phyloP scores from a whole-genome alignment of 1,284 basidiomycete species.

The Leccinum griseonigrum region DNA sequence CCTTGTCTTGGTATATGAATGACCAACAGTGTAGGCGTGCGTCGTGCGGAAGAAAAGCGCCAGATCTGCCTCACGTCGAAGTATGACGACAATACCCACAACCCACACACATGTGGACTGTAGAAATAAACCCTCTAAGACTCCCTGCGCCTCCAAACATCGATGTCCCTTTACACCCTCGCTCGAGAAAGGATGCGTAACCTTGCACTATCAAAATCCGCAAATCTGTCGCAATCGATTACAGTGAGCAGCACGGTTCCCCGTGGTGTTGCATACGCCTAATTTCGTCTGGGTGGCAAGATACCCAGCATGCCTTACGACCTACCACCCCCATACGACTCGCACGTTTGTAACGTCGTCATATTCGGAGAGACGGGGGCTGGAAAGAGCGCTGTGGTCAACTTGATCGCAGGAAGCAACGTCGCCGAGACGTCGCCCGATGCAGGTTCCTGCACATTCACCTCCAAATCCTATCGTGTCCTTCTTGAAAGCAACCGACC shows the following conservation, averaged over 20 bases:
- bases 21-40: background rate
- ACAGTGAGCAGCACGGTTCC: conserved; percentile 12
- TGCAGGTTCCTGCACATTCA: conserved; percentile 25
- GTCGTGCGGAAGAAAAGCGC: background rate
- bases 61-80: conserved; percentile 10
- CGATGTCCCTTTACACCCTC: conserved; percentile 9
- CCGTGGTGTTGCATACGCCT: background rate
- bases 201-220: background rate
- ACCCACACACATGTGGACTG: conserved; percentile 9
- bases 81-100: conserved; percentile 14
- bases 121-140: background rate
- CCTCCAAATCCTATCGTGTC: conserved; percentile 17
- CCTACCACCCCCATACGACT: conserved; percentile 18
- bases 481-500: conserved; percentile 9
- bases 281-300: conserved; percentile 11
- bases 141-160: background rate
- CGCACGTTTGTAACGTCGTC: conserved; percentile 21
- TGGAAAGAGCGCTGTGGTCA: conserved; percentile 31
- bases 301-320: background rate
- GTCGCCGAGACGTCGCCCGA: conserved; percentile 26
- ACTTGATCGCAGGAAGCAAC: conserved; percentile 22
- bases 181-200: conserved; percentile 9
- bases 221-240: background rate
- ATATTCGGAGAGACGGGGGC: conserved; percentile 29
- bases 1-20: conserved; percentile 17